These are phyloP conservation scores for Neurospora sp. DNA, from an alignment of 495 filamentous ascomycete genomes.

Conservation along the genomic window DNA sequence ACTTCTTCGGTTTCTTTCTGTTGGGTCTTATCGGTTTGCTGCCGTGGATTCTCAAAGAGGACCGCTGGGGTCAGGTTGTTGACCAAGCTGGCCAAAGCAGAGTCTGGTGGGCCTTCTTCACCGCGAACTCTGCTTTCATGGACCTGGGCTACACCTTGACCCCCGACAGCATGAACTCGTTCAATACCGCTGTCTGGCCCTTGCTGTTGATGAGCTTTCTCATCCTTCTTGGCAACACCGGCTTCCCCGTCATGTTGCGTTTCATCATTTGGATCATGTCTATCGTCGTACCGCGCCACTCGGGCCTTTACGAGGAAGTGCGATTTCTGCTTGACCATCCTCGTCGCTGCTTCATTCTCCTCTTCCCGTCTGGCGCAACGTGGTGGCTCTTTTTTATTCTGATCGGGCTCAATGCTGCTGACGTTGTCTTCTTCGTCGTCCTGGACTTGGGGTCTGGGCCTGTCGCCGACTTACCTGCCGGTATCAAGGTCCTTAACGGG, in stretches of 20 bases:
- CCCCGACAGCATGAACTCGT: conserved; percentile 85
- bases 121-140: conserved; percentile 74
- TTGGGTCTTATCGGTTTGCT: conserved; percentile 62
- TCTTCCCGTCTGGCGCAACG: conserved; percentile 83
- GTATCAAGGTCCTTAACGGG: conserved; percentile 68
- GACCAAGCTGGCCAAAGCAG: conserved; percentile 48
- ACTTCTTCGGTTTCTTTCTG: conserved; percentile 66
- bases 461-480: conserved; percentile 51
- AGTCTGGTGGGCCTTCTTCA: conserved; percentile 90
- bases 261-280: conserved; percentile 75
- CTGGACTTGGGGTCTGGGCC: conserved; percentile 66
- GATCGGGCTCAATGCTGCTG: conserved; percentile 68
- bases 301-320: conserved; percentile 74
- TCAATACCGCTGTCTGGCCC: conserved; percentile 63
- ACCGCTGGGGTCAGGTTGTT: conserved; percentile 51
- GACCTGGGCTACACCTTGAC: conserved; percentile 82
- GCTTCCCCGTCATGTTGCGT: conserved; percentile 86
- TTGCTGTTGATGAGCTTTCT: conserved; percentile 68
- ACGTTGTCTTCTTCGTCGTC: conserved; percentile 81
- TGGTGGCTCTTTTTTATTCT: conserved; percentile 92
- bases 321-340: conserved; percentile 89
- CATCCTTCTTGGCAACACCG: conserved; percentile 89
- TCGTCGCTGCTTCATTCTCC: conserved; percentile 84
- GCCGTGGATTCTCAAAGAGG: conserved; percentile 65
- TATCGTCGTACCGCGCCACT: conserved; percentile 45